A percentile compares a stretch with the other conserved stretches of the same genome.
Evolutionary conservation across 257 asterid species (phyloP).

Genomic region (Catharanthus roseus): DNA sequence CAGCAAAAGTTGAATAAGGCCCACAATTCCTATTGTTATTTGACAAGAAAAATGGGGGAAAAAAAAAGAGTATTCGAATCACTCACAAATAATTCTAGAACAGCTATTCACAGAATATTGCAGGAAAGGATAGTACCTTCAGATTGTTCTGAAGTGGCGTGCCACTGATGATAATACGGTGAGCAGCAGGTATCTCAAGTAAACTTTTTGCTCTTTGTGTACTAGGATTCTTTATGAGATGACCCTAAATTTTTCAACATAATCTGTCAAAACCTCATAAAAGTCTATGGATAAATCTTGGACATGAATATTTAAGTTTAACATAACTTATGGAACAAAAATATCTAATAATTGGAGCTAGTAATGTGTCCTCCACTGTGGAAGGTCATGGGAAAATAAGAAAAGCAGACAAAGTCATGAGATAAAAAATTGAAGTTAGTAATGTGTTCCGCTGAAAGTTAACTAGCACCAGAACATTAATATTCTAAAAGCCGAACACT

Average conservation of each 20-base stretch:
- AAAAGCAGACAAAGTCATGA: neutral
- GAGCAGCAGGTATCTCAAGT: constrained; percentile 82
- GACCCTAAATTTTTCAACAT: constrained; percentile 52
- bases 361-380: neutral
- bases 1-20: constrained; percentile 87
- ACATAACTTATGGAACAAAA: neutral
- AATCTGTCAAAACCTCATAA: constrained; percentile 1
- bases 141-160: constrained; percentile 96
- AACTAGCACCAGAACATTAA: neutral
- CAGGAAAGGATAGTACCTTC: constrained; percentile 44
- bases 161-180: constrained; percentile 88
- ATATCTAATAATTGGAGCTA: neutral
- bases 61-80: constrained; percentile 7
- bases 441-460: too few species aligned
- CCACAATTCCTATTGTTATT: constrained; percentile 69
- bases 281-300: neutral
- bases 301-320: neutral
- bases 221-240: constrained; percentile 92
- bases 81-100: constrained; percentile 7
- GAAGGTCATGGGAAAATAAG: neutral
- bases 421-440: neutral
- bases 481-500: neutral
- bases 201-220: constrained; percentile 98
- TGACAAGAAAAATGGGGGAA: constrained; percentile 1
- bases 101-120: constrained; percentile 5